Evolutionary conservation across 2,329 filamentous ascomycete genomes (phyloP), one percentile per base, ranked within the genome.

Genomic region (Onygenales sp.): DNA sequence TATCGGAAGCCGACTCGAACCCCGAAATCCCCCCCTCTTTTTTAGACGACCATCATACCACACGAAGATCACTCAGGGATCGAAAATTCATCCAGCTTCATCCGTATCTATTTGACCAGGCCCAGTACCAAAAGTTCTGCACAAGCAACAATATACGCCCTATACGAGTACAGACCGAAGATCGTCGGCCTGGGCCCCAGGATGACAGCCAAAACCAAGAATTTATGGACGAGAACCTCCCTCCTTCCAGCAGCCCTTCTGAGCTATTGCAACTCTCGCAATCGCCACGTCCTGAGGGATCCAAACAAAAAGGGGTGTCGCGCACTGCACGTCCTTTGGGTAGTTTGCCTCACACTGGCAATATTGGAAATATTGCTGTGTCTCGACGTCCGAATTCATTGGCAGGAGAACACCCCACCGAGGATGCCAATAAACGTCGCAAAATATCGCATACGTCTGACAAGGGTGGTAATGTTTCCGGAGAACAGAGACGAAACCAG

Each of bases 61-160:
- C 63, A 13, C 42, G 65, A 54, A 65, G 70, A 53, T 62, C 61
- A 3, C 61, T 77, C 21, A 66, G 75, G 50, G 65, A 73, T 52
- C 69, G 74, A 40, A 75, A 74, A 57, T 69, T 72, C 6, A 76
- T 76, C 48, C 75, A 77, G 52, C 56, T 76, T 32, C 72, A 77
- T 56, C 75, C 75, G 2, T 77, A 77, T 53, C 60, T 70, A 0
- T 58, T 76, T 13, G 75, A 77, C 56, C 64, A 70, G 54, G 72
- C 72, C 6, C 68, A 68, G 52, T 77, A 77, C 56, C 64, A 67
- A 44, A 65, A 58, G 36, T 66, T 66, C 42, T 65, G 75, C 60
- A 70, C 65, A 51, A 66, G 64, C 39, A 59, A 72, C 49, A 74
- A 75, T 2, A 45, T 76, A 7, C 70, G 67, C 50, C 73, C 75